phyloP scores from a whole-genome alignment of 2,329 filamentous ascomycete species.

The Ilyonectria destructans region DNA sequence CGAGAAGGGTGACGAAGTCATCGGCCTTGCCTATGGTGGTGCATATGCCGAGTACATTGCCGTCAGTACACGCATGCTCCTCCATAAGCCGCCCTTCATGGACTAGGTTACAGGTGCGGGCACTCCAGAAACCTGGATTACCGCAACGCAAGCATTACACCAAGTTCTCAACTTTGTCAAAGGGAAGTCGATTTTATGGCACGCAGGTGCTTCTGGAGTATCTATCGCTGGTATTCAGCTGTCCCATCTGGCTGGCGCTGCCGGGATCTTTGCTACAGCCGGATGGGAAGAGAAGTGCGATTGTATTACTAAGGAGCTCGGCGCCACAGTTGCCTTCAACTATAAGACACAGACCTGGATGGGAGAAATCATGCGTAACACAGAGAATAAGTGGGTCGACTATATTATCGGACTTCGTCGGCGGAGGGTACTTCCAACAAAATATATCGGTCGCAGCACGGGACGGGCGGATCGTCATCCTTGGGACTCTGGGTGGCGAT shows the following conservation, averaged over 20 bases:
- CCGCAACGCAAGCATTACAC: slow-evolving; percentile 89
- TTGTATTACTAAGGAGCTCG: slow-evolving; percentile 81
- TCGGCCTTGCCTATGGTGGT: slow-evolving; percentile 90
- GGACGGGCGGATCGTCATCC: slow-evolving; percentile 82
- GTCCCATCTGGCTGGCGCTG: slow-evolving; percentile 75
- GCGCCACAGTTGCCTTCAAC: slow-evolving; percentile 85
- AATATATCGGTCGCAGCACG: slow-evolving; percentile 82
- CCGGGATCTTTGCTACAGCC: slow-evolving; percentile 83
- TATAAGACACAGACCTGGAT: slow-evolving; percentile 85
- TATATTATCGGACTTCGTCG: slow-evolving; percentile 90
- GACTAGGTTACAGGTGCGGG: slow-evolving; percentile 83
- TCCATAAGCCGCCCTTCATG: slow-evolving; percentile 82
- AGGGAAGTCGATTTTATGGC: slow-evolving; percentile 86
- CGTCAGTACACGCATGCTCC: slow-evolving; percentile 82
- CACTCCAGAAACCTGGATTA: slow-evolving; percentile 91
- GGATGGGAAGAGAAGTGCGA: slow-evolving; percentile 83
- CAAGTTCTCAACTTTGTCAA: slow-evolving; percentile 81
- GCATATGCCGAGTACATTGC: slow-evolving; percentile 90
- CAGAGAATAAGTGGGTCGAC: slow-evolving; percentile 83
- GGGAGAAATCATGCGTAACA: slow-evolving; percentile 77
- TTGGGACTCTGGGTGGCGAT: slow-evolving; percentile 82
- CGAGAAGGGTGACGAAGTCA: slow-evolving; percentile 82
- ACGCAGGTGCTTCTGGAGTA: slow-evolving; percentile 89
- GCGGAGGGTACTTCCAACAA: slow-evolving; percentile 81
- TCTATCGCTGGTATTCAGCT: slow-evolving; percentile 91